Evolutionary conservation across 2,329 filamentous ascomycete genomes (phyloP), one percentile per base, ranked within the genome.

Genomic region (Plenodomus tracheiphilus): DNA sequence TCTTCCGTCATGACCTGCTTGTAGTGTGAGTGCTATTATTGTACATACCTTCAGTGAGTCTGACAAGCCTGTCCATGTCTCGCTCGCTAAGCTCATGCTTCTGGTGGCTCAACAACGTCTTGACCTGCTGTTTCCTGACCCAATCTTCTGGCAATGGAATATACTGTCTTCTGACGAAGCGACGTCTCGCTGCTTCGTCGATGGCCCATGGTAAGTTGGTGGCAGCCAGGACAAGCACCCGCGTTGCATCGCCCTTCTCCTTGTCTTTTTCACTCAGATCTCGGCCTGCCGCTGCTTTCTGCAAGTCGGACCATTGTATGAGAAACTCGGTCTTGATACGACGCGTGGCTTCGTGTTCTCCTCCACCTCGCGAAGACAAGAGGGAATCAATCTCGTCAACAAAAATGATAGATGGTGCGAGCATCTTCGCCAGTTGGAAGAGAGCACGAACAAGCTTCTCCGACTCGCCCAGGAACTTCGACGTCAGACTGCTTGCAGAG

Each of bases 131-230:
- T 47, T 85, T 85, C 47, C 94, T 82, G 1, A 95, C 96, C 57
- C 87, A 83, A 10, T 85, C 82, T 68, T 97, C 94, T 0, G 94
- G 94, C 9, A 99, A 75, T 1, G 94, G 93, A 51, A 99, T 99
- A 69, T 99, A 99, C 72, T 97, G 94, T 50, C 94, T 83, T 55
- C 94, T 81, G 13, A 97, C 93, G 68, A 99, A 99, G 42, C 94
- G 81, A 47, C 94, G 81, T 49, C 94, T 81, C 1, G 94, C 94
- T 19, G 94, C 94, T 71, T 97, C 94, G 62, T 99, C 94, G 60
- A 99, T 97, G 28, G 92, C 91, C 94, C 94, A 99, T 0, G 94
- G 94, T 49, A 97, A 73, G 69, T 99, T 99, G 0, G 94, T 99
- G 17, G 94, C 94, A 1, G 94, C 94, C 30, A 99, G 81, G 1